These are phyloP conservation scores for Albophoma yamanashiensis DNA, from an alignment of 2,329 filamentous ascomycete species.

Conservation along the genomic window DNA sequence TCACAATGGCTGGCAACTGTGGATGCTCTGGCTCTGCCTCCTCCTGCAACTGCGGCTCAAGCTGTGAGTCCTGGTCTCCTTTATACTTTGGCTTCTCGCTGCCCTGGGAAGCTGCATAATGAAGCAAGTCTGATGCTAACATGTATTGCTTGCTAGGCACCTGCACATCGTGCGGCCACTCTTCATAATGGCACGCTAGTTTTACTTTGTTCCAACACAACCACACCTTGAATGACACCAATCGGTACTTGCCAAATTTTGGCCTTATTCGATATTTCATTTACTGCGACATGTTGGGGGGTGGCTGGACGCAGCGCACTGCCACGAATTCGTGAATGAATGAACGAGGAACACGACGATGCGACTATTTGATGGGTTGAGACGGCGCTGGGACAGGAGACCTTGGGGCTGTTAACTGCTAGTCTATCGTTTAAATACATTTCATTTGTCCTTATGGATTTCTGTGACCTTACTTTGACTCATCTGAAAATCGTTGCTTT, in stretches of 20 bases:
- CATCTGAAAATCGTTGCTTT: too few relatives aligned
- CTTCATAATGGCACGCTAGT: background rate
- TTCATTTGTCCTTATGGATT: constrained; percentile 2
- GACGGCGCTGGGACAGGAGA: background rate
- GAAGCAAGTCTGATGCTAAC: constrained; percentile 6
- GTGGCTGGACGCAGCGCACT: background rate
- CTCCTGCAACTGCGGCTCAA: constrained; percentile 25
- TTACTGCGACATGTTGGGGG: background rate
- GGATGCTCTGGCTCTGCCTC: constrained; percentile 22
- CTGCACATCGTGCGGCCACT: constrained; percentile 17
- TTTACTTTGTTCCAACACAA: constrained; percentile 1
- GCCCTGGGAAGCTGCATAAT: background rate
- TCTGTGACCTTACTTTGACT: too few relatives aligned
- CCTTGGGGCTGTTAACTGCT: constrained; percentile 4
- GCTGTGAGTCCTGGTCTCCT: constrained; percentile 16
- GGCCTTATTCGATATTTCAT: background rate
- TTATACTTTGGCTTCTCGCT: background rate
- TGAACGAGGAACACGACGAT: background rate
- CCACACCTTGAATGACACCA: background rate
- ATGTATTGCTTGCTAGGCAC: constrained; percentile 11
- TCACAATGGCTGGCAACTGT: constrained; percentile 25
- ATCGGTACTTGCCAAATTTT: background rate
- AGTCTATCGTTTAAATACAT: constrained; percentile 10
- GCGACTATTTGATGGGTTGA: background rate
- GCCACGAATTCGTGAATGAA: background rate